Evolutionary conservation across 495 filamentous ascomycete genomes (phyloP).

Genomic region (Daldinia bambusicola): DNA sequence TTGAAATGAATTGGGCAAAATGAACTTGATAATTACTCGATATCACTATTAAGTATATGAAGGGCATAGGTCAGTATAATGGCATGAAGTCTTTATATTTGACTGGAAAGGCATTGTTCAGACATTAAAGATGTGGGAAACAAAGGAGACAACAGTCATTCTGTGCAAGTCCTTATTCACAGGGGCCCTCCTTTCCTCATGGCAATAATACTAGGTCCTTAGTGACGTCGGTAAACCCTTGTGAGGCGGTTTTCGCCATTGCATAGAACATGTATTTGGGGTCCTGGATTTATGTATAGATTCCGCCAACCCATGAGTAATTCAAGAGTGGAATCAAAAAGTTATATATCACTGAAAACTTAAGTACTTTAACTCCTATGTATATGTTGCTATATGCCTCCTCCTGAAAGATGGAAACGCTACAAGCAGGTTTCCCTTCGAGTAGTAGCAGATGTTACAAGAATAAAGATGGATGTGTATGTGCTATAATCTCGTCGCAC

Average conservation of each 20-base stretch:
- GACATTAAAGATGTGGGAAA: neutral
- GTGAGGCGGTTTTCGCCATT: neutral
- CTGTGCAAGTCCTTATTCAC: neutral
- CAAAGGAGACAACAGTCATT: neutral
- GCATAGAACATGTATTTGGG: neutral
- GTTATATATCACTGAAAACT: no score
- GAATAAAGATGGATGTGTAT: neutral
- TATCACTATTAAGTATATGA: neutral
- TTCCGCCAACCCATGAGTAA: neutral
- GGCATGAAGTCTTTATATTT: neutral
- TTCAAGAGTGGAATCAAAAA: no score
- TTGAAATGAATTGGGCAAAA: no score
- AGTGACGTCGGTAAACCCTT: neutral
- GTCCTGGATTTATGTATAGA: neutral
- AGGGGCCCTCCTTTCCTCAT: neutral
- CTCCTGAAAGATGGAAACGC: no score
- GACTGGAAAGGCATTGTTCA: neutral
- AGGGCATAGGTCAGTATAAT: neutral
- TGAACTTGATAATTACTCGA: no score
- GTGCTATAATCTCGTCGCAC: neutral
- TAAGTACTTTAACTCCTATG: no score
- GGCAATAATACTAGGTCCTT: neutral
- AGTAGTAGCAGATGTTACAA: neutral
- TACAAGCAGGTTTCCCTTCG: neutral
- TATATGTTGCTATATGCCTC: no score